Base-by-base conservation (phyloP, 495 filamentous ascomycete species). In the Podospora didyma region DNA sequence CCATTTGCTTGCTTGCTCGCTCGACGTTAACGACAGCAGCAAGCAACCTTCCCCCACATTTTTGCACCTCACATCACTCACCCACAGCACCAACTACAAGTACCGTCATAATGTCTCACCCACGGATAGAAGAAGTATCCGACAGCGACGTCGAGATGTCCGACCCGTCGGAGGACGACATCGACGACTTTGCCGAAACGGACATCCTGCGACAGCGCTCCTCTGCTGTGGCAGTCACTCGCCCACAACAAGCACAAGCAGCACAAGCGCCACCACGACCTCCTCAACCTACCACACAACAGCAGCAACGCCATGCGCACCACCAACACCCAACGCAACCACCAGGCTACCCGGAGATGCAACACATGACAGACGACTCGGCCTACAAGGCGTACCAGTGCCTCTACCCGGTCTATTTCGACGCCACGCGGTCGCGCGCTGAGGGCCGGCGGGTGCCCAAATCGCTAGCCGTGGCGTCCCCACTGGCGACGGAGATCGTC, bases 351-450 rank as follows among this genome's bases (percentile, higher is more conserved):
- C 69, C 66, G 48, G 64, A 63, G 39, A 73, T 72, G 58, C 64
- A 60, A 5, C 75, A 68, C 60, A 71, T 71, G 31, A 69, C 65
- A 55, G 76, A 85, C 63, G 74, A 80, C 50, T 68, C 79, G 45
- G 76, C 84, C 61, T 92, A 86, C 74, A 88, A 86, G 61, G 69
- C 83, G 68, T 95, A 79, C 75, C 88, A 93, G 72, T 95, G 89
- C 73, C 80, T 98, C 21, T 98, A 97, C 76, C 93, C 94, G 0
- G 59, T 97, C 54, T 97, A 98, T 77, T 98, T 97, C 71, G 93
- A 97, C 74, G 77, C 75, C 54, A 75, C 75, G 5, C 87, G 93
- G 42, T 80, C 83, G 11, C 86, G 92, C 49, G 82, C 83, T 23
- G 76, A 91, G 56, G 94, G 94, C 26, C 84, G 94, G 3, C 84